Base-by-base conservation (phyloP, 2,329 filamentous ascomycete genomes). In the Pestalotiopsis sp. region DNA sequence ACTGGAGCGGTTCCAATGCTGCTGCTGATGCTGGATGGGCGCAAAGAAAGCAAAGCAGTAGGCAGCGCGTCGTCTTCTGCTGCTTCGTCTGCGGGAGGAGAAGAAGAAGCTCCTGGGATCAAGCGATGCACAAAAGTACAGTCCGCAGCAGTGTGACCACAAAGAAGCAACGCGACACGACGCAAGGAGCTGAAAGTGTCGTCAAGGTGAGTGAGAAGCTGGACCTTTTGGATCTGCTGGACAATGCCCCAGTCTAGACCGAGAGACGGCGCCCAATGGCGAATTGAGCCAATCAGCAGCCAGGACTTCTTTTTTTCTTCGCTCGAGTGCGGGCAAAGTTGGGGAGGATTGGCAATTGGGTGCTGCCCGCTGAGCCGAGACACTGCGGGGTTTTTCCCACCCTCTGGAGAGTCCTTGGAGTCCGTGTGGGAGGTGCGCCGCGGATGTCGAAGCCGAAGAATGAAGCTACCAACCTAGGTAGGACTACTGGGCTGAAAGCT, bases 211-310 rank as follows among this genome's bases (percentile, higher is more conserved):
- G 45, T n/a, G 45, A 52, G 45, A n/a, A 52, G 45, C 45, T 17
- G 17, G 17, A 52, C 17, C 45, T n/a, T 20, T 52, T 17, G 17
- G 20, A 20, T 20, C 45, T 20, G 45, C 45, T 52, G 45, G n/a
- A 52, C 45, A 52, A 17, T 52, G 45, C 45, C 45, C 45, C 45
- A 52, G 45, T 52, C 45, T 52, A 52, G 45, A 52, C 45, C 57
- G 14, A 25, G 57, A 36, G 57, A 59, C 57, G 57, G 23, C n/a
- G 59, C 20, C n/a, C n/a, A 39, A 20, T 11, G 36, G 20, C n/a
- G 17, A 38, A 20, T 23, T 64, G 61, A 27, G 20, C 61, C 61
- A 64, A 64, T 64, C 61, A 64, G 14, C 13, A 17, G 61, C 20
- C 41, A 20, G 20, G 38, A n/a, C 61, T 64, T 58, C 13, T 39